These are phyloP conservation scores for Ormosia semicastrata DNA, from an alignment of 306 rosid species.

Conservation along the genomic window DNA sequence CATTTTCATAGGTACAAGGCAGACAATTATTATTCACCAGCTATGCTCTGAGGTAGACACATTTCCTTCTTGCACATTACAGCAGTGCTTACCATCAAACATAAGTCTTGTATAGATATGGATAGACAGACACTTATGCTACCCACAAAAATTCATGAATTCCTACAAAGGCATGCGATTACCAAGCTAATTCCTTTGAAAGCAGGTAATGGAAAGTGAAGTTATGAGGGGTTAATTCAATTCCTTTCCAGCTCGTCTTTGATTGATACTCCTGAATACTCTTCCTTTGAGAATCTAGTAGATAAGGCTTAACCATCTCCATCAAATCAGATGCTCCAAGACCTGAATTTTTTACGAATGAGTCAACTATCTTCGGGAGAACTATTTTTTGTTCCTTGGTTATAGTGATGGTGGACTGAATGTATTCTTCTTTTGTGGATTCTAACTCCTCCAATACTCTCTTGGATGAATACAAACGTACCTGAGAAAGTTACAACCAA, in stretches of 20 bases:
- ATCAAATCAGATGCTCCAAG: constrained; percentile 51
- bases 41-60: background rate
- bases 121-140: background rate
- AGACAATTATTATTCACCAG: background rate
- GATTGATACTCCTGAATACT: constrained; percentile 46
- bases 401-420: constrained; percentile 57
- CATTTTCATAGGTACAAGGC: background rate
- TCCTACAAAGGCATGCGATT: constrained; percentile 24
- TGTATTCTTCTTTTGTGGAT: constrained; percentile 85
- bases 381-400: constrained; percentile 75
- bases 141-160: background rate
- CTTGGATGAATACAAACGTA: constrained; percentile 79
- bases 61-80: constrained; percentile 17
- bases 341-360: constrained; percentile 71
- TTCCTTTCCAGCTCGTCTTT: constrained; percentile 58
- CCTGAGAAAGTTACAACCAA: constrained; percentile 49
- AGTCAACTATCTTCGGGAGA: constrained; percentile 79
- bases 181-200: constrained; percentile 72
- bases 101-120: constrained; percentile 1
- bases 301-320: constrained; percentile 53
- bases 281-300: constrained; percentile 48
- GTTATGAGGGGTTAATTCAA: constrained; percentile 76
- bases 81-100: constrained; percentile 4
- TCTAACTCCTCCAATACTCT: constrained; percentile 79
- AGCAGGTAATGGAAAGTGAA: constrained; percentile 75